Evolutionary conservation across 2,329 filamentous ascomycete genomes (phyloP).

Genomic region (Claviceps africana): DNA sequence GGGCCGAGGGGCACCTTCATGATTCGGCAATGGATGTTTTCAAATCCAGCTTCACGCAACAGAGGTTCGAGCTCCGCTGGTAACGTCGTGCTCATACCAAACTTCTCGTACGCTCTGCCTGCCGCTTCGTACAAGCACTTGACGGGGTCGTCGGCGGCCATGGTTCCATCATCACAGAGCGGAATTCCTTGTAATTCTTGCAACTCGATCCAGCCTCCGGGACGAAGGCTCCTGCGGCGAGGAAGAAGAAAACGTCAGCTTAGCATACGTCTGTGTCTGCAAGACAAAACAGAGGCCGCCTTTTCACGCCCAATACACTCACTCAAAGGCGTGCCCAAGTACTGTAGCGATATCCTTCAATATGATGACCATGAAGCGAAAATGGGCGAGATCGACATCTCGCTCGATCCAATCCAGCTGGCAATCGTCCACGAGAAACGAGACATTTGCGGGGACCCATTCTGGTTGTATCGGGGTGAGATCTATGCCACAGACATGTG

Average conservation of each 20-base stretch:
- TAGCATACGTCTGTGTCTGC: background rate
- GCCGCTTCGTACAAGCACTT: constrained; percentile 6
- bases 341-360: constrained; percentile 9
- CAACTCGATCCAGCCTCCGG: constrained; percentile 31
- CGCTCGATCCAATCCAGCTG: constrained; percentile 17
- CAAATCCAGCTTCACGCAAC: constrained; percentile 9
- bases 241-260: background rate
- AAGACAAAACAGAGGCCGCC: background rate
- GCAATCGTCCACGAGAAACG: constrained; percentile 23
- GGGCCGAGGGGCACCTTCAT: constrained; percentile 24
- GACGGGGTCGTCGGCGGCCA: constrained; percentile 9
- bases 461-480: constrained; percentile 26
- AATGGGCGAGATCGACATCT: constrained; percentile 18
- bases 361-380: constrained; percentile 12
- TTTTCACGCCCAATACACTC: constrained; percentile 4
- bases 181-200: constrained; percentile 22
- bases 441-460: constrained; percentile 27
- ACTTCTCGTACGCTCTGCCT: constrained; percentile 5
- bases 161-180: constrained; percentile 22
- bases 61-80: constrained; percentile 8
- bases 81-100: constrained; percentile 10
- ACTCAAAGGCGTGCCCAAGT: constrained; percentile 9
- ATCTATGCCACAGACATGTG: constrained; percentile 24
- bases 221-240: constrained; percentile 15
- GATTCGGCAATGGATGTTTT: constrained; percentile 18